Evolutionary conservation across 768 basidiomycete species (phyloP), one percentile per base, ranked within the genome.

Genomic region (Kwoniella europaea): DNA sequence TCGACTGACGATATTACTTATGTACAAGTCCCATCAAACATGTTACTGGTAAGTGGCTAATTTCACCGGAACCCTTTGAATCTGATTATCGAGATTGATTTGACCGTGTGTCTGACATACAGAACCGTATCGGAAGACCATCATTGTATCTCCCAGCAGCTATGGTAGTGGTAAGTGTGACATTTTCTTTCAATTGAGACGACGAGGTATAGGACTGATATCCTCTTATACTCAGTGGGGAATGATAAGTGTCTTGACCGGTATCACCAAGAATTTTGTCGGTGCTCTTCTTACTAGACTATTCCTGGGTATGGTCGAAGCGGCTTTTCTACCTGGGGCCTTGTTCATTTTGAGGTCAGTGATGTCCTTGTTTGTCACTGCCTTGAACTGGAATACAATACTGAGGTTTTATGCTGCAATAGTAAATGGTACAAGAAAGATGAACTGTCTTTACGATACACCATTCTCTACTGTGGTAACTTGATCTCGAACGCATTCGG

Each of bases 251-350:
- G 76, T 81, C 43, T 73, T 86, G 2, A 87, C 86, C 13, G 87
- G 85, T 13, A 82, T 87, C 66, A 85, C 86, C 4, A 84, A 84
- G 42, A 86, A 84, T 79, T 94, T 83, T 65, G 63, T 52, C 10
- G 81, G 82, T 1, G 79, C 81, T 0, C 71, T 85, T 3, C 53
- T 83, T 24, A 89, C 90, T 0, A 86, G 92, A 20, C 91, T 93
- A 79, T 81, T 82, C 80, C 86, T 93, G 52, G 92, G 92, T 3
- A 60, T 67, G 58, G 64, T 70, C 57, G 76, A 78, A 52, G 80
- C 77, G 2, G 68, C 75, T 15, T 77, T 77, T 75, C 77, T 77
- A 64, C 80, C 81, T 1, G 82, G 77, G 4, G 83, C 66, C 86
- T 88, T 55, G 87, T 66, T 73, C 46, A 63, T 70, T 20, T 15